Conservation (phyloP, 192 early-diverging fungal species). For the Paraglomus occultum region DNA sequence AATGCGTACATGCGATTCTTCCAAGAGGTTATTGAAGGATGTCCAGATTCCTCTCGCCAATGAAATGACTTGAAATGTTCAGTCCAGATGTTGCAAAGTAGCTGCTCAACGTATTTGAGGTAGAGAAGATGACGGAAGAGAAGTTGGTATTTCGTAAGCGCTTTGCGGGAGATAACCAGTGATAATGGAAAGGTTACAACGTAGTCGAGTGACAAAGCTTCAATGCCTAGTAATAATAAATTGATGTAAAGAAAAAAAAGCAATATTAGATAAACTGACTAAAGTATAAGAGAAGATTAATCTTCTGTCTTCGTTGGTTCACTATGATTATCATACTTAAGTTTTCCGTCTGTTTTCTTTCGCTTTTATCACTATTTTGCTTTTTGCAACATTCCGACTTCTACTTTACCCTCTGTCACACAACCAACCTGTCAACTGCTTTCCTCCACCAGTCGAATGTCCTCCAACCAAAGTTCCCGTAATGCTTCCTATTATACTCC, state of each 20-base stretch:
- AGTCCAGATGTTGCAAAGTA: constrained; percentile 75
- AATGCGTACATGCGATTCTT: constrained; percentile 68
- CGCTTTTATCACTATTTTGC: neutral
- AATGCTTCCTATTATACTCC: constrained; percentile 18
- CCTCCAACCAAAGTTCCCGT: constrained; percentile 19
- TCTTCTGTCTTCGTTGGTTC: neutral
- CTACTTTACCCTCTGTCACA: constrained; percentile 2
- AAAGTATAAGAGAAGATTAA: neutral
- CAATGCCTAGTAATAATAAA: constrained; percentile 55
- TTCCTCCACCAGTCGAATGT: neutral
- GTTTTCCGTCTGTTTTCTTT: constrained; percentile 3
- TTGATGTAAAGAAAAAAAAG: neutral
- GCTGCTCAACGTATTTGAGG: constrained; percentile 86
- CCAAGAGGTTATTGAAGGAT: constrained; percentile 50
- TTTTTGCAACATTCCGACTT: constrained; percentile 25
- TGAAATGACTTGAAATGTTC: constrained; percentile 54
- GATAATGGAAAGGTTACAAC: constrained; percentile 87
- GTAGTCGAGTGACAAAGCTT: constrained; percentile 79
- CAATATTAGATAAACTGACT: neutral
- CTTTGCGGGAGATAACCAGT: constrained; percentile 79
- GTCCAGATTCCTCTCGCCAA: constrained; percentile 45
- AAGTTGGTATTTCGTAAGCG: constrained; percentile 88
- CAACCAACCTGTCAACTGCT: constrained; percentile 27
- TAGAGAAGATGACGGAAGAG: constrained; percentile 86
- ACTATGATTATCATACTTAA: neutral